phyloP scores from a whole-genome alignment of 345 rosid genomes.

The Eucalyptus cloeziana region DNA sequence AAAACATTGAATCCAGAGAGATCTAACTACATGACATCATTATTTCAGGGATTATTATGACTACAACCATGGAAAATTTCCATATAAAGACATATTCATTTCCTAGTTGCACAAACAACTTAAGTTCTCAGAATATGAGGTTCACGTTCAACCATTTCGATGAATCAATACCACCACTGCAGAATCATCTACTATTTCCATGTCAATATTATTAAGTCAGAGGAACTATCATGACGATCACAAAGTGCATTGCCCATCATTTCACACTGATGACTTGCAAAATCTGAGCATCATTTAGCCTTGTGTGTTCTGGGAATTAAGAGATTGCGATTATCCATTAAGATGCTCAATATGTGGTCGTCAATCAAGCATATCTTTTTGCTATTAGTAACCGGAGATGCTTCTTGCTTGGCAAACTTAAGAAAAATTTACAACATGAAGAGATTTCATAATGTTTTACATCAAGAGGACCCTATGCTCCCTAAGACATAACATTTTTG shows the following conservation, averaged over 20 bases:
- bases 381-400: background rate
- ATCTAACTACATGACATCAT: background rate
- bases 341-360: background rate
- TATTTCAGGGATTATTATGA: background rate
- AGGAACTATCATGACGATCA: background rate
- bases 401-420: background rate
- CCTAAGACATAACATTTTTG: background rate
- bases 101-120: background rate
- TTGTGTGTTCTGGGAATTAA: background rate
- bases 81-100: background rate
- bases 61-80: background rate
- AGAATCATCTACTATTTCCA: background rate
- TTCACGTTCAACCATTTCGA: background rate
- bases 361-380: background rate
- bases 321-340: background rate
- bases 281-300: background rate
- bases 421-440: background rate
- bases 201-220: background rate
- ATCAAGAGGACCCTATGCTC: background rate
- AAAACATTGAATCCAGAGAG: background rate
- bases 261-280: background rate
- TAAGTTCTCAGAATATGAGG: background rate
- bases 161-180: background rate
- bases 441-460: background rate
- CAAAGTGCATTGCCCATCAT: background rate